Conservation (phyloP, 208 protist species). For the Borovskyia barvae region DNA sequence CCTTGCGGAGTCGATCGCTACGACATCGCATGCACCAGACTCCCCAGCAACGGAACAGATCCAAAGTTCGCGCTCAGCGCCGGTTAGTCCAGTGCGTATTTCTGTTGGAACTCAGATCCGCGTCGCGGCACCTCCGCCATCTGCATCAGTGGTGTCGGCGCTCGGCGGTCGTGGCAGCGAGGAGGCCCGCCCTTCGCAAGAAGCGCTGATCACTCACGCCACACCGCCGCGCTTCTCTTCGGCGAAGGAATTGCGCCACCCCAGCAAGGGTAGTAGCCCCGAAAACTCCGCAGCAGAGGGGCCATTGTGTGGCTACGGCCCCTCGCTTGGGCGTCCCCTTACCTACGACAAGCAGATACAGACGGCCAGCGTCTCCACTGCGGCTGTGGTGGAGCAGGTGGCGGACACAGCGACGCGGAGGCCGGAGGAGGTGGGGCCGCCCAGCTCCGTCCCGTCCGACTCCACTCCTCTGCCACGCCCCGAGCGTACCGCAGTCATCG, state of each 20-base stretch:
- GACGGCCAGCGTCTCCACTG: conserved; percentile 18
- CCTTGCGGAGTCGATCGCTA: too few relatives aligned
- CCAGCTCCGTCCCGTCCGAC: too few relatives aligned
- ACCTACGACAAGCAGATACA: conserved; percentile 31
- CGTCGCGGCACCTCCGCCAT: background rate
- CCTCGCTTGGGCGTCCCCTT: background rate
- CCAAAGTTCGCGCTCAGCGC: background rate
- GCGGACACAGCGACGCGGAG: background rate
- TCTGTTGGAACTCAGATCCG: background rate
- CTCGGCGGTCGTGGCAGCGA: conserved; percentile 13
- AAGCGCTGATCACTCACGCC: background rate
- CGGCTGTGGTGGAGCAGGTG: background rate
- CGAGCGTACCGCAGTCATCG: conserved; percentile 34
- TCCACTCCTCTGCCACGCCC: too few relatives aligned
- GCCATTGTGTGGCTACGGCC: background rate
- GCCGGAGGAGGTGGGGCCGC: background rate
- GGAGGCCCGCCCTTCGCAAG: conserved; percentile 7
- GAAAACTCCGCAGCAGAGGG: background rate
- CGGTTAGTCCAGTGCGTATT: background rate
- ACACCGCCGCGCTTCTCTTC: background rate
- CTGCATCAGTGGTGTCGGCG: conserved; percentile 8
- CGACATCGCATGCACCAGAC: too few relatives aligned
- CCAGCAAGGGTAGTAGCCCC: background rate
- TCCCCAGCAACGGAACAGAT: too few relatives aligned
- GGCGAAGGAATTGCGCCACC: background rate